Evolutionary conservation across 768 basidiomycete species (phyloP).

Genomic region (Boletus insuetus): DNA sequence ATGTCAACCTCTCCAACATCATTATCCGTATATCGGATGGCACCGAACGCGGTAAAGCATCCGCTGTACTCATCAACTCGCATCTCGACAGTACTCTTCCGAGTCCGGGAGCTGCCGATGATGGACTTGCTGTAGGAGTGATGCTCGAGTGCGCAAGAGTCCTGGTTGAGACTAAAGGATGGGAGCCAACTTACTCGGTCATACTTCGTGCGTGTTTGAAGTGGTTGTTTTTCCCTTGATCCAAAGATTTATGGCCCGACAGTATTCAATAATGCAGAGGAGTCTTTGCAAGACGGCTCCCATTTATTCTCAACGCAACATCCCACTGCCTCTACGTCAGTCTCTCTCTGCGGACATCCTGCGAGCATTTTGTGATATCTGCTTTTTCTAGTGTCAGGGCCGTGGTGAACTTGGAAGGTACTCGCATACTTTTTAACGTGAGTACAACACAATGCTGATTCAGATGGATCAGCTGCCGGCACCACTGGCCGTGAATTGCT

Average conservation of each 20-base stretch:
- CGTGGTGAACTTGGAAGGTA: constrained; percentile 88
- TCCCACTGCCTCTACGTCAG: constrained; percentile 64
- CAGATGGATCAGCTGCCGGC: constrained; percentile 62
- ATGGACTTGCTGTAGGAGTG: constrained; percentile 82
- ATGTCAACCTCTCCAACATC: constrained; percentile 85
- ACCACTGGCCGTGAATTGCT: constrained; percentile 83
- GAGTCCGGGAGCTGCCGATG: constrained; percentile 86
- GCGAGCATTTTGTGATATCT: constrained; percentile 1
- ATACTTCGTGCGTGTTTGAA: constrained; percentile 66
- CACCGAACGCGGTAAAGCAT: constrained; percentile 65
- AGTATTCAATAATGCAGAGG: constrained; percentile 97
- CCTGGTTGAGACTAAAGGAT: constrained; percentile 57
- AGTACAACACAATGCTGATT: constrained; percentile 2
- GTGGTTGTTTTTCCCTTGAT: neutral
- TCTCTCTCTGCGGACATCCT: constrained; percentile 3
- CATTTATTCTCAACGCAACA: constrained; percentile 94
- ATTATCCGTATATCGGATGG: constrained; percentile 83
- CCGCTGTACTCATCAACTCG: constrained; percentile 83
- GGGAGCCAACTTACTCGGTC: constrained; percentile 73
- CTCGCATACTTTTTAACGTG: neutral
- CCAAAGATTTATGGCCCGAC: neutral
- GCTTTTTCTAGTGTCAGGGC: constrained; percentile 64
- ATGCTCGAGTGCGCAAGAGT: constrained; percentile 91
- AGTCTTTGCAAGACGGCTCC: constrained; percentile 91
- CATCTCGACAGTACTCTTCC: constrained; percentile 92